A percentile compares a stretch with the other conserved stretches of the same genome.
Evolutionary conservation across 768 basidiomycete genomes (phyloP).

Genomic region (Phlebiopsis gigantea): DNA sequence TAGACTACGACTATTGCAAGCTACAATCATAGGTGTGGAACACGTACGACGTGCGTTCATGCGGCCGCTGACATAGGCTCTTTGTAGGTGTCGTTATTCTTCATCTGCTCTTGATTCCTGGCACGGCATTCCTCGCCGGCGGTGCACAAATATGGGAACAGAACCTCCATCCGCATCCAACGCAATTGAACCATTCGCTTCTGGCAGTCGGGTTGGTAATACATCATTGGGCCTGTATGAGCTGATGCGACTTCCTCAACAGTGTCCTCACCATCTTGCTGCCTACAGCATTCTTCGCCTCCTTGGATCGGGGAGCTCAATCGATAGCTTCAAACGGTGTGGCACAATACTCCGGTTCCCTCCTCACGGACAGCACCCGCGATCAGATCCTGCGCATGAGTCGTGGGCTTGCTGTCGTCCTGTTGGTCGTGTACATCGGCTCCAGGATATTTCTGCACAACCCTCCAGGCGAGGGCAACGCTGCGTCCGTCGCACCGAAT

Average conservation of each 20-base stretch:
- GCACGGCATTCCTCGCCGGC: slow-evolving; percentile 64
- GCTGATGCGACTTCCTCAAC: background rate
- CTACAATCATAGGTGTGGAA: slow-evolving; percentile 54
- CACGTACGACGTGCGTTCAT: background rate
- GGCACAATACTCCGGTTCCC: slow-evolving; percentile 15
- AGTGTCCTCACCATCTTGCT: slow-evolving; percentile 61
- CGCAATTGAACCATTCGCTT: slow-evolving; percentile 64
- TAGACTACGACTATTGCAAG: slow-evolving; percentile 60
- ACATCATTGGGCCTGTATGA: too few relatives aligned
- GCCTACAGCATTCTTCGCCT: slow-evolving; percentile 65
- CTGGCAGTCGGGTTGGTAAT: slow-evolving; percentile 58
- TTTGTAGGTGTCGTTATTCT: slow-evolving; percentile 64
- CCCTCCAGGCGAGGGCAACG: slow-evolving; percentile 57
- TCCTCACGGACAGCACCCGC: slow-evolving; percentile 41
- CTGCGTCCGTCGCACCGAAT: slow-evolving; percentile 34
- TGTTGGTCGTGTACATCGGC: slow-evolving; percentile 59
- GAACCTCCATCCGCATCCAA: slow-evolving; percentile 58
- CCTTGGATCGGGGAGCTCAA: slow-evolving; percentile 36
- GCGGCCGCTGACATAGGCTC: background rate
- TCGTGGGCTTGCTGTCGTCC: slow-evolving; percentile 57
- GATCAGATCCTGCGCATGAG: slow-evolving; percentile 53
- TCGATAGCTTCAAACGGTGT: slow-evolving; percentile 15
- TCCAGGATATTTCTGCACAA: slow-evolving; percentile 69
- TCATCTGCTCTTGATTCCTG: slow-evolving; percentile 67
- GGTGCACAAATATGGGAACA: slow-evolving; percentile 66